Percentiles rank a stretch among this genome's conserved stretches.
Conservation (phyloP, 2,329 filamentous ascomycete species). For the Periglandula ipomoeae region DNA sequence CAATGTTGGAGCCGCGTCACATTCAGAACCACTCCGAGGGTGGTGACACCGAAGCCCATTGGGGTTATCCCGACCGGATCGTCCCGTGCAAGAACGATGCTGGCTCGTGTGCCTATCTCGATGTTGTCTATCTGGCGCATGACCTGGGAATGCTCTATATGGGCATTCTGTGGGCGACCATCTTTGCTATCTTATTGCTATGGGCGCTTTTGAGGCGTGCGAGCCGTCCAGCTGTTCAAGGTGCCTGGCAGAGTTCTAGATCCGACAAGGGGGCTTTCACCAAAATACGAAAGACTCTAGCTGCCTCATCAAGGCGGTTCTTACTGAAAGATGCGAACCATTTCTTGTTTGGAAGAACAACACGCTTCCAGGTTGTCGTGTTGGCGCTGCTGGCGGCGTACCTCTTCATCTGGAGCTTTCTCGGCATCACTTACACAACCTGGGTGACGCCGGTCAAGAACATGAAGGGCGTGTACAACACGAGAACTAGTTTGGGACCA, state of each 20-base stretch:
- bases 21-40: conserved; percentile 33
- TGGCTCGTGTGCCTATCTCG: conserved; percentile 41
- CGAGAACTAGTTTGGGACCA: conserved; percentile 54
- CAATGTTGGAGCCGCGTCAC: conserved; percentile 20
- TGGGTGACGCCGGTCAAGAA: conserved; percentile 63
- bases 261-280: conserved; percentile 12
- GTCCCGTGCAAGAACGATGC: conserved; percentile 36
- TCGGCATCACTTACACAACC: conserved; percentile 57
- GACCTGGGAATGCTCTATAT: conserved; percentile 41
- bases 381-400: conserved; percentile 51
- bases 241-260: conserved; percentile 7
- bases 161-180: conserved; percentile 39
- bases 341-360: conserved; percentile 56
- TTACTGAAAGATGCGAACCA: conserved; percentile 52
- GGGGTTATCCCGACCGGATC: conserved; percentile 37
- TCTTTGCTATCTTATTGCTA: conserved; percentile 32
- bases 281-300: conserved; percentile 23
- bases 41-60: conserved; percentile 29
- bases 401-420: conserved; percentile 58
- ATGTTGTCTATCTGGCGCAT: conserved; percentile 40
- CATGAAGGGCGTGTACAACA: conserved; percentile 48
- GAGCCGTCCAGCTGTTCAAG: conserved; percentile 15
- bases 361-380: conserved; percentile 57
- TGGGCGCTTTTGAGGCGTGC: conserved; percentile 26
- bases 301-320: conserved; percentile 33